Evolutionary conservation across 139 green algal genomes (phyloP), one percentile per base, ranked within the genome.

Genomic region (Yamagishiella unicocca): DNA sequence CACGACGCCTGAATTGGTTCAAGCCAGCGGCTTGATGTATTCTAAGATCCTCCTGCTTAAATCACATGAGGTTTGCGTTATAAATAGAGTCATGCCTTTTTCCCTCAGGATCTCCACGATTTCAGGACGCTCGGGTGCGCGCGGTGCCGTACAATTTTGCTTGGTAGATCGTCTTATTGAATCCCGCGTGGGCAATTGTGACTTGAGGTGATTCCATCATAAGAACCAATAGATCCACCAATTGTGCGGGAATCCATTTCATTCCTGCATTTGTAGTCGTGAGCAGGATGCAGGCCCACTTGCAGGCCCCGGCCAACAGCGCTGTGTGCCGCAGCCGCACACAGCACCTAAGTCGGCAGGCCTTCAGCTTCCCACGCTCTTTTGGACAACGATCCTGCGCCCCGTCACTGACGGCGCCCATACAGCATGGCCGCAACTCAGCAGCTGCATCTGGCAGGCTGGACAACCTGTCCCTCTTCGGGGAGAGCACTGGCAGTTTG

Each of bases 391-490:
- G 72, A 42, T 62, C 45, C 72, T 62, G 27, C 8, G 72, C 43
- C n/a, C 72, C 42, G 7, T 43, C 27, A 29, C 72, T 43, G 27
- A 80, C 72, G 72, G 43, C 72, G 72, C 72, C 72, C 72, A 6
- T 14, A 9, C 72, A 55, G 24, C 40, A 24, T 54, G 38, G 38
- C 29, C 42, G 25, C 12, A 2, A 8, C 17, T 50, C 22, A 10
- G 2, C 4, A n/a, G 46, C 53, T 55, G 46, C 75, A 50, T 40
- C 35, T n/a, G 50, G 85, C 74, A 85, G 82, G 75, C 75, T 89
- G 27, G 85, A 78, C 25, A 73, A 79, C 10, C 62, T 92, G 0
- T 82, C 85, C 1, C 89, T 92, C n/a, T 92, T 92, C 58, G 72
- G 72, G 24, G 64, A 81, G 22, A 83, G 54, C 81, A 92, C 78